Conservation (phyloP, 768 basidiomycete species). For the Steccherinum ochraceum region DNA sequence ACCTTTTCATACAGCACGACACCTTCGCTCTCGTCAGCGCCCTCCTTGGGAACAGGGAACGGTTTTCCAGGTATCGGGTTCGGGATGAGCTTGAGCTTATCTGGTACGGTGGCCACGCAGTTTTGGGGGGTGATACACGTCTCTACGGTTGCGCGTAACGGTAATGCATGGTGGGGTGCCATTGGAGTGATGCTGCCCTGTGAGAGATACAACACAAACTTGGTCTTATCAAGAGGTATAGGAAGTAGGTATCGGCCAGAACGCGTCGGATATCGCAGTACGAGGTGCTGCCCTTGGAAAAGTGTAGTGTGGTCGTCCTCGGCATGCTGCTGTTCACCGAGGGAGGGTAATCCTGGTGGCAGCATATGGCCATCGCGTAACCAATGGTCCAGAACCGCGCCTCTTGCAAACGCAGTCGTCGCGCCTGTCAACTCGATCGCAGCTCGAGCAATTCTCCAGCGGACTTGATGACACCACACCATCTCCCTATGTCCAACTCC, state of each 20-base stretch:
- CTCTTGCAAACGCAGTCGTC: constrained; percentile 23
- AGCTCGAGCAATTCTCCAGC: constrained; percentile 79
- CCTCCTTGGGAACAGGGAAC: constrained; percentile 66
- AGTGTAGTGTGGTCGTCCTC: constrained; percentile 5
- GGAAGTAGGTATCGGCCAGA: constrained; percentile 49
- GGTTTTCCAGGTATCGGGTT: constrained; percentile 42
- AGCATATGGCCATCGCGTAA: constrained; percentile 53
- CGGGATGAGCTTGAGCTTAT: constrained; percentile 55
- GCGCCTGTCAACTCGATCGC: constrained; percentile 59
- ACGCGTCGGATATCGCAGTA: constrained; percentile 36
- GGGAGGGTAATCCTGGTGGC: constrained; percentile 20
- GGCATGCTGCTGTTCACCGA: not conserved
- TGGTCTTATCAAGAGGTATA: constrained; percentile 20
- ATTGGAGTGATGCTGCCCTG: constrained; percentile 48
- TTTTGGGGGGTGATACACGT: constrained; percentile 30
- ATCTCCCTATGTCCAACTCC: constrained; percentile 94
- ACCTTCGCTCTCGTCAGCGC: constrained; percentile 70
- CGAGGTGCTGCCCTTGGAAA: constrained; percentile 21
- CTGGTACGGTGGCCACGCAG: constrained; percentile 28
- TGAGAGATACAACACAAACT: constrained; percentile 54
- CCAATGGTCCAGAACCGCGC: constrained; percentile 54
- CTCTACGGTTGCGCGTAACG: constrained; percentile 42
- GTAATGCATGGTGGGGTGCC: constrained; percentile 39
- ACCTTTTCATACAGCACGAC: constrained; percentile 57
- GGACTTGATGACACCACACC: constrained; percentile 98